A percentile compares a stretch with the other conserved stretches of the same genome.
These are phyloP conservation scores for Chimonanthus praecox DNA, from an alignment of 164 flowering plant genomes.

Conservation along the genomic window DNA sequence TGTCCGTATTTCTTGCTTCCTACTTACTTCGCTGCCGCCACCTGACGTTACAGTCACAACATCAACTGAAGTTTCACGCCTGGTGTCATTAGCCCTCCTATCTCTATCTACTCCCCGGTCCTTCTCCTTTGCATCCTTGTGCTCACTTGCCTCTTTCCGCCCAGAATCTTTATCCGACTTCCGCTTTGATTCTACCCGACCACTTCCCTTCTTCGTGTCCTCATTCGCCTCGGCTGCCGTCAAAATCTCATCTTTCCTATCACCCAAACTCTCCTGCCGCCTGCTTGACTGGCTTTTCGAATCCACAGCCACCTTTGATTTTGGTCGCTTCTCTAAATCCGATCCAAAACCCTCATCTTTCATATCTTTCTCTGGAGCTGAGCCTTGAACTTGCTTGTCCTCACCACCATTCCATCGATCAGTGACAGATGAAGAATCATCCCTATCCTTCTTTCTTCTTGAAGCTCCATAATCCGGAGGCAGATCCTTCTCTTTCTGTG, in stretches of 20 bases:
- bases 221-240: constrained; percentile 8
- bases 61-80: constrained; percentile 21
- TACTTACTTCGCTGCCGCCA: constrained; percentile 23
- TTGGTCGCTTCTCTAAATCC: constrained; percentile 24
- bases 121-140: constrained; percentile 39
- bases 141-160: constrained; percentile 34
- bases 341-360: constrained; percentile 19
- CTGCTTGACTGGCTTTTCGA: constrained; percentile 41
- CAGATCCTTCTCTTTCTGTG: constrained; percentile 14
- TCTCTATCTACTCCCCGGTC: constrained; percentile 40
- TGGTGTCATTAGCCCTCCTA: constrained; percentile 30
- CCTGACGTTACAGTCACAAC: neutral
- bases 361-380: constrained; percentile 10
- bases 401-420: constrained; percentile 36
- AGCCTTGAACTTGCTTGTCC: constrained; percentile 16
- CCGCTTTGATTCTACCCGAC: constrained; percentile 35
- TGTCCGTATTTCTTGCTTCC: constrained; percentile 26
- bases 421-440: constrained; percentile 11
- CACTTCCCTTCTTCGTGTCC: constrained; percentile 25
- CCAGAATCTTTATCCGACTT: constrained; percentile 39
- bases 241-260: constrained; percentile 2
- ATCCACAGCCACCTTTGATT: constrained; percentile 26
- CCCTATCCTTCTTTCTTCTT: constrained; percentile 27
- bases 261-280: constrained; percentile 25
- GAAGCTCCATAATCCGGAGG: constrained; percentile 1